Evolutionary conservation across 129 eudicot species (phyloP).

Genomic region (Flaveria bidentis): DNA sequence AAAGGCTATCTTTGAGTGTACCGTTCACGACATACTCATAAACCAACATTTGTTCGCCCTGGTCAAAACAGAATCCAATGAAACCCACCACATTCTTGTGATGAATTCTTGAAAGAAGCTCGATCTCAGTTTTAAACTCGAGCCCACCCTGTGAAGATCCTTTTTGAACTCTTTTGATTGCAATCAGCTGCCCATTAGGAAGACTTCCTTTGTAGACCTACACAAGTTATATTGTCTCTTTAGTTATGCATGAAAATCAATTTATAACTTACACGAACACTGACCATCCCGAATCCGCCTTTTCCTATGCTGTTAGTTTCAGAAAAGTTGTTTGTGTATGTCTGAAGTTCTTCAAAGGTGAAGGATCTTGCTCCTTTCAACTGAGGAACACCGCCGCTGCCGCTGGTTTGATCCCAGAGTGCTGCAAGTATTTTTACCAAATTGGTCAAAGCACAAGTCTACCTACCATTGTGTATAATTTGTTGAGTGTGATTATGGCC

Average conservation of each 20-base stretch:
- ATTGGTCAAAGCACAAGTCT: background rate
- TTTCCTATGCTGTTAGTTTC: conserved; percentile 36
- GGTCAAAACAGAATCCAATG: conserved; percentile 48
- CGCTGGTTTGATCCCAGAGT: conserved; percentile 45
- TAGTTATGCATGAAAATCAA: background rate
- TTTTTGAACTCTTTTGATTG: conserved; percentile 45
- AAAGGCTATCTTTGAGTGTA: conserved; percentile 33
- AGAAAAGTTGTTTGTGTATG: conserved; percentile 46
- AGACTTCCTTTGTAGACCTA: conserved; percentile 51
- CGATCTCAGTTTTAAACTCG: conserved; percentile 56
- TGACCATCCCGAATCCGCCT: conserved; percentile 62
- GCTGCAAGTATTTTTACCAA: conserved; percentile 36
- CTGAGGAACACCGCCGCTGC: conserved; percentile 56
- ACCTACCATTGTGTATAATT: background rate
- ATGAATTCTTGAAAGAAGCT: conserved; percentile 54
- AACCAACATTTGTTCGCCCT: conserved; percentile 51
- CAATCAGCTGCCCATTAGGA: conserved; percentile 38
- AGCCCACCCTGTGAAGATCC: conserved; percentile 44
- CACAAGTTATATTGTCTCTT: background rate
- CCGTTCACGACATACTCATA: conserved; percentile 47
- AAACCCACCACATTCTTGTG: conserved; percentile 49
- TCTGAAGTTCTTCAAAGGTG: conserved; percentile 59
- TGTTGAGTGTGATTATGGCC: background rate
- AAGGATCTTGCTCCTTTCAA: conserved; percentile 54
- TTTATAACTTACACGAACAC: background rate